A percentile compares a stretch with the other conserved stretches of the same genome.
phyloP scores from a whole-genome alignment of 1,284 basidiomycete species.

The Leccinum proximum region DNA sequence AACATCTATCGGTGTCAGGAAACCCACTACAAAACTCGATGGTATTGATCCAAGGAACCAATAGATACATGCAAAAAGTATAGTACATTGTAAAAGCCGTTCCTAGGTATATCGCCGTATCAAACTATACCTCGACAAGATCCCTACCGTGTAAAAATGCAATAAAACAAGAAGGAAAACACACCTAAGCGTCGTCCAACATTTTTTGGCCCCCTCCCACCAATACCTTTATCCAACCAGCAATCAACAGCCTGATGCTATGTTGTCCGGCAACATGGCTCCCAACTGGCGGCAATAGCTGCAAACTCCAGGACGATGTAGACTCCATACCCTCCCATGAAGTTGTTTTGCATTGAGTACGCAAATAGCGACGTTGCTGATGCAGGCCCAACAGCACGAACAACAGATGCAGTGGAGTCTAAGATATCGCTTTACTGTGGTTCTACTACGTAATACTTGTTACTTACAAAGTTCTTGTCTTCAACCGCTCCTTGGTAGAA shows the following conservation, averaged over 20 bases:
- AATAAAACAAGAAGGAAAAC: constrained; percentile 14
- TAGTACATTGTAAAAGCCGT: constrained; percentile 17
- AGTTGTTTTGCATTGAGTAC: constrained; percentile 32
- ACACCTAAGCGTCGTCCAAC: constrained; percentile 10
- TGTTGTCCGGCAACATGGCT: constrained; percentile 25
- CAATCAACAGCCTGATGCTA: constrained; percentile 19
- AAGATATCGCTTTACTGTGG: too few species aligned
- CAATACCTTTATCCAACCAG: neutral
- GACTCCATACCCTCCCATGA: constrained; percentile 35
- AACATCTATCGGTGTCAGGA: neutral
- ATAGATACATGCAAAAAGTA: constrained; percentile 26
- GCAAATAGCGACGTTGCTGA: constrained; percentile 37
- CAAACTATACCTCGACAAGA: neutral
- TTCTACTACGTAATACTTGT: too few species aligned
- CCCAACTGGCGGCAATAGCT: constrained; percentile 17
- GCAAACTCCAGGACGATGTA: constrained; percentile 27
- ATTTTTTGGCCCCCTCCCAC: neutral
- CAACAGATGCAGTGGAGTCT: constrained; percentile 38
- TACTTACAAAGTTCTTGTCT: too few species aligned
- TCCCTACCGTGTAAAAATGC: constrained; percentile 11
- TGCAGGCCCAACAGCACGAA: constrained; percentile 46
- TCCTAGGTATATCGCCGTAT: constrained; percentile 1
- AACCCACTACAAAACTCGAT: constrained; percentile 7
- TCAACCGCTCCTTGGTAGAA: too few species aligned
- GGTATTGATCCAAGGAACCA: constrained; percentile 15